Conservation (phyloP, 176 grass and related monocot genomes). For the Saccharum spontaneum region DNA sequence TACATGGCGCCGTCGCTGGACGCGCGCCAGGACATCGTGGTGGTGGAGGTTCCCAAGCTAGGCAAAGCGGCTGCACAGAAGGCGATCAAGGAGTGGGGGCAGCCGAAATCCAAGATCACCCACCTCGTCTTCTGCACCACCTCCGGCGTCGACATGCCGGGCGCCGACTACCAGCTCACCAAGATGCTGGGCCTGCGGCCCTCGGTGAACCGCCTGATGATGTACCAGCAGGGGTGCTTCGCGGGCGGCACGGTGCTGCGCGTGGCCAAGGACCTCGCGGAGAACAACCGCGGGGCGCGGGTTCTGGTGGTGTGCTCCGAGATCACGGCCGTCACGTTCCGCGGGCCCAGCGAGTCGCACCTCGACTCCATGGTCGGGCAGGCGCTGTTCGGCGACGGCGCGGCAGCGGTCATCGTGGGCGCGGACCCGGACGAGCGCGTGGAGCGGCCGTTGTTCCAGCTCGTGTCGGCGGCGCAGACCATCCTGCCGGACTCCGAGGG, state of each 20-base stretch:
- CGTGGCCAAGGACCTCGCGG: too few species aligned
- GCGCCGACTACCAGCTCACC: too few species aligned
- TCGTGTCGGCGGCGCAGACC: slow-evolving; percentile 79
- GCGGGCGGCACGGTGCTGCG: too few species aligned
- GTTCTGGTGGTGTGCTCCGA: too few species aligned
- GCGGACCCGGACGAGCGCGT: slow-evolving; percentile 59
- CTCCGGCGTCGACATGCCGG: too few species aligned
- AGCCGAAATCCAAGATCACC: slow-evolving; percentile 70
- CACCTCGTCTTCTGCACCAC: too few species aligned
- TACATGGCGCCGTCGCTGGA: slow-evolving; percentile 89
- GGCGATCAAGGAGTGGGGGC: slow-evolving; percentile 94
- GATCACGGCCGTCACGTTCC: slow-evolving; percentile 85
- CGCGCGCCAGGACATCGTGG: slow-evolving; percentile 88
- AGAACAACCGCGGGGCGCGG: too few species aligned
- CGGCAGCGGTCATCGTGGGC: slow-evolving; percentile 64
- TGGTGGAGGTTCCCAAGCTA: slow-evolving; percentile 81
- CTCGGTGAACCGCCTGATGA: too few species aligned
- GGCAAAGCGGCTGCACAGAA: slow-evolving; percentile 77
- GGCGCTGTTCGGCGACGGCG: slow-evolving; percentile 88
- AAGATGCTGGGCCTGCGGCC: too few species aligned
- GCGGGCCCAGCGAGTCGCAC: slow-evolving; percentile 69
- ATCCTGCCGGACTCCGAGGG: slow-evolving; percentile 80
- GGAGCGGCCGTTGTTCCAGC: slow-evolving; percentile 69
- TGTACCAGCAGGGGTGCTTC: too few species aligned
- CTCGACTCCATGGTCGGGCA: slow-evolving; percentile 83